Evolutionary conservation across 768 basidiomycete species (phyloP).

Genomic region (Tricholoma matsutake): DNA sequence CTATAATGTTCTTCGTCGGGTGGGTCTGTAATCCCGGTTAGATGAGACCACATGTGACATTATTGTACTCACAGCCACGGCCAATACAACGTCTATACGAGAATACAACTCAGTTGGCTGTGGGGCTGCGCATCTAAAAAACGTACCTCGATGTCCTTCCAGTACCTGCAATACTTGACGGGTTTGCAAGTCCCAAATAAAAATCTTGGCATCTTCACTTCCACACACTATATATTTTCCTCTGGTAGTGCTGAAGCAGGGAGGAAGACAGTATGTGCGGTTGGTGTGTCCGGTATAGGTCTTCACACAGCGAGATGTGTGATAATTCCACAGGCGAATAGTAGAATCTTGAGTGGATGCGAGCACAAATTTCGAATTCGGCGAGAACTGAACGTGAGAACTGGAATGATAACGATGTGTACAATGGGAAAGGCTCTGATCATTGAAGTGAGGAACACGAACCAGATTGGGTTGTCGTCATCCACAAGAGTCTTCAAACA

Average conservation of each 20-base stretch:
- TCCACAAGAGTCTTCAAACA: constrained; percentile 97
- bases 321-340: constrained; percentile 92
- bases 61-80: constrained; percentile 56
- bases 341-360: constrained; percentile 94
- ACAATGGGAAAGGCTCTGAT: background rate
- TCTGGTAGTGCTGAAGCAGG: constrained; percentile 59
- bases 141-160: constrained; percentile 76
- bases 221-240: constrained; percentile 81
- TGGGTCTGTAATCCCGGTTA: constrained; percentile 53
- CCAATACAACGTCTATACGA: constrained; percentile 60
- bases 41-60: constrained; percentile 10
- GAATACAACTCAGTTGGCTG: background rate
- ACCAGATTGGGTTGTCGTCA: constrained; percentile 95
- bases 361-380: constrained; percentile 87
- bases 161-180: constrained; percentile 71
- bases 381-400: constrained; percentile 88
- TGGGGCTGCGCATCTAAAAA: background rate
- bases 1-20: constrained; percentile 71
- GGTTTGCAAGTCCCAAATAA: constrained; percentile 88
- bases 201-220: constrained; percentile 85
- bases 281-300: constrained; percentile 88
- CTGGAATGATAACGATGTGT: constrained; percentile 33
- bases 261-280: constrained; percentile 76
- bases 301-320: constrained; percentile 87
- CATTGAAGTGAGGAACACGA: constrained; percentile 11